Percentiles rank a stretch among this genome's conserved stretches.
phyloP scores from a whole-genome alignment of 768 basidiomycete genomes.

The Leccinum disarticulatum region DNA sequence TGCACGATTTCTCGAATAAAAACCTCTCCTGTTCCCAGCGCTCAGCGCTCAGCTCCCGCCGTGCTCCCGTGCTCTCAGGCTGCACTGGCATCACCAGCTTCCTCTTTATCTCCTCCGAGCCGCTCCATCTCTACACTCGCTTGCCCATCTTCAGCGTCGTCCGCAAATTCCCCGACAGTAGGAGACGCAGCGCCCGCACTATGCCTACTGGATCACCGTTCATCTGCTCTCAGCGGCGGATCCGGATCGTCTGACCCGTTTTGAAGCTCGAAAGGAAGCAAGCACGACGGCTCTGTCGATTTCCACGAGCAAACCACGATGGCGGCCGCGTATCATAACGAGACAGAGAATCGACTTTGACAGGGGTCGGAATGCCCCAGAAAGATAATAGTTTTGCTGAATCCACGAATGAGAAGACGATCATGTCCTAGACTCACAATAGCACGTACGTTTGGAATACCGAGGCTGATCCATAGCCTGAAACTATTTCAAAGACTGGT shows the following conservation, averaged over 20 bases:
- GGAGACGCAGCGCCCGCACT: not conserved
- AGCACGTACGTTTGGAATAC: conserved; percentile 68
- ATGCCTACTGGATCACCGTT: too few species aligned
- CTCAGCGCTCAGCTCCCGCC: not conserved
- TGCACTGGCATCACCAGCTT: not conserved
- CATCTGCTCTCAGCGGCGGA: conserved; percentile 5
- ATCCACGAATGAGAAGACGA: conserved; percentile 2
- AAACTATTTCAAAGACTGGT: conserved; percentile 82
- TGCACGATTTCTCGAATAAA: not conserved
- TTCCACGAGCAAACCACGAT: conserved; percentile 84
- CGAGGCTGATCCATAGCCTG: conserved; percentile 85
- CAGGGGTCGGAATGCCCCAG: conserved; percentile 72
- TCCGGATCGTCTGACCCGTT: conserved; percentile 22
- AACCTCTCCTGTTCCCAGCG: not conserved
- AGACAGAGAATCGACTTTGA: conserved; percentile 85
- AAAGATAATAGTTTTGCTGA: conserved; percentile 80
- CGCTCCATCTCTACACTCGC: not conserved
- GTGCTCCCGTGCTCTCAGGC: not conserved
- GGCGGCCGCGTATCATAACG: conserved; percentile 94
- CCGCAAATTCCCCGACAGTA: not conserved
- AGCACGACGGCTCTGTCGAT: conserved; percentile 81
- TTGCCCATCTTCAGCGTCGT: not conserved
- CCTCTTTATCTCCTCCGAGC: not conserved
- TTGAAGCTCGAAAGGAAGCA: conserved; percentile 63
- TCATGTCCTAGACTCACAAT: not conserved